Conservation (phyloP, 768 basidiomycete species). For the Clitopilus passeckerianus region DNA sequence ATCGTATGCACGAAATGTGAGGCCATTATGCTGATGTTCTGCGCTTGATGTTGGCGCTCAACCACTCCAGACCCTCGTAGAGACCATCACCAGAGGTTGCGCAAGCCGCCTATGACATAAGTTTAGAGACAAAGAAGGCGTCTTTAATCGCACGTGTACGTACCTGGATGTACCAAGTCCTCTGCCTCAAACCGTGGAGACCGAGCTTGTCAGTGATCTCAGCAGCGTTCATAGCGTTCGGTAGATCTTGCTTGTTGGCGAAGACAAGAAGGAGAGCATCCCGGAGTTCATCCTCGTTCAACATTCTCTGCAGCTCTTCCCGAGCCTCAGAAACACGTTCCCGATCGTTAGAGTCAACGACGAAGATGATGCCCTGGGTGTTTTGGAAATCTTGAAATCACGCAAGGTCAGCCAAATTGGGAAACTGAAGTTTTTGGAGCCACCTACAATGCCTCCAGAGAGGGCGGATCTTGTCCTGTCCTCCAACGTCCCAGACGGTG, state of each 20-base stretch:
- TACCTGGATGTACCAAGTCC: constrained; percentile 98
- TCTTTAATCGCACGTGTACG: constrained; percentile 19
- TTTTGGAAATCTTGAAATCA: constrained; percentile 86
- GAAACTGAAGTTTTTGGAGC: constrained; percentile 11
- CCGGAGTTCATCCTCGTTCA: constrained; percentile 99
- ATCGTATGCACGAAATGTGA: constrained; percentile 37
- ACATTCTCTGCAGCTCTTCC: constrained; percentile 98
- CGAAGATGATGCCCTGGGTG: constrained; percentile 99
- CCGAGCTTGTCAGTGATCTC: constrained; percentile 99
- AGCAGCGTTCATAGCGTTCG: constrained; percentile 98
- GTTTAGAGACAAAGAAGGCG: constrained; percentile 9
- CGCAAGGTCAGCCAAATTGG: constrained; percentile 12
- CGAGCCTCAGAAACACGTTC: constrained; percentile 99
- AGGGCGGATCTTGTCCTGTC: constrained; percentile 99
- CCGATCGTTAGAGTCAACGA: constrained; percentile 98
- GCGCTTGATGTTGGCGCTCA: constrained; percentile 87
- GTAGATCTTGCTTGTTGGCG: constrained; percentile 99
- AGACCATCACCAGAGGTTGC: constrained; percentile 98
- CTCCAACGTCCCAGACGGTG: constrained; percentile 99
- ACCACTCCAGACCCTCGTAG: constrained; percentile 98
- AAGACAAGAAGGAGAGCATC: constrained; percentile 98
- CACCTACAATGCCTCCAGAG: constrained; percentile 99
- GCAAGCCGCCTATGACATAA: constrained; percentile 75
- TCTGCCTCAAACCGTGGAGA: constrained; percentile 92
- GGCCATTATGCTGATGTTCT: constrained; percentile 46